Conservation (phyloP, 129 eudicot species). For the carrot (Daucus carota) region DNA sequence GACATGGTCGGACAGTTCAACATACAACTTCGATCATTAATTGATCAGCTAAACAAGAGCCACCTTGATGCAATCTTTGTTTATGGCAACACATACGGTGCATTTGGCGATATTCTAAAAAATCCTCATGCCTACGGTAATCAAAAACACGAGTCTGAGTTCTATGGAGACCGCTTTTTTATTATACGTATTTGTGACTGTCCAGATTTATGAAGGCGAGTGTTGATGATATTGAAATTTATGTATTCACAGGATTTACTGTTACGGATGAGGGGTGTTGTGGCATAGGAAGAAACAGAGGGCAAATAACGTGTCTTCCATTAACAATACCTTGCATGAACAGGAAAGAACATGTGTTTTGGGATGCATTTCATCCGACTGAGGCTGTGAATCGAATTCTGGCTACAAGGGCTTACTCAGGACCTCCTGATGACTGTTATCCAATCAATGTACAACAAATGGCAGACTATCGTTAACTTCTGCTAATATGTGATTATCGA, state of each 20-base stretch:
- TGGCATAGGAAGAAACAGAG: slow-evolving; percentile 69
- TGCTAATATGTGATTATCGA: neutral
- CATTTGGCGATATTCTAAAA: slow-evolving; percentile 39
- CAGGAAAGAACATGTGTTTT: slow-evolving; percentile 58
- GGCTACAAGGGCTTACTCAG: slow-evolving; percentile 41
- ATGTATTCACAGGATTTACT: slow-evolving; percentile 43
- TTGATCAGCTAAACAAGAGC: slow-evolving; percentile 44
- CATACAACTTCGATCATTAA: slow-evolving; percentile 34
- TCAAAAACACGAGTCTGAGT: too few species aligned
- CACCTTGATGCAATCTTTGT: slow-evolving; percentile 37
- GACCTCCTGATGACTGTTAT: slow-evolving; percentile 34
- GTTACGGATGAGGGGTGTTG: slow-evolving; percentile 60
- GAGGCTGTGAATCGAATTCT: slow-evolving; percentile 48
- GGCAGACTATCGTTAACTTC: slow-evolving; percentile 16
- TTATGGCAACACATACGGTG: slow-evolving; percentile 57
- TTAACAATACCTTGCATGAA: slow-evolving; percentile 47
- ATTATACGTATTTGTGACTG: neutral
- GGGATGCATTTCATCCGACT: slow-evolving; percentile 92
- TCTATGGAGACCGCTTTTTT: too few species aligned
- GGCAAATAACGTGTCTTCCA: slow-evolving; percentile 66
- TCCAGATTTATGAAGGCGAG: neutral
- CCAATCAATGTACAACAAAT: slow-evolving; percentile 51
- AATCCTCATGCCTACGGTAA: slow-evolving; percentile 44
- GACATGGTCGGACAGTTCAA: slow-evolving; percentile 47
- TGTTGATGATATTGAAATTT: neutral